Evolutionary conservation across 495 filamentous ascomycete species (phyloP), one percentile per base, ranked within the genome.

Genomic region (Chaetomium tenue): DNA sequence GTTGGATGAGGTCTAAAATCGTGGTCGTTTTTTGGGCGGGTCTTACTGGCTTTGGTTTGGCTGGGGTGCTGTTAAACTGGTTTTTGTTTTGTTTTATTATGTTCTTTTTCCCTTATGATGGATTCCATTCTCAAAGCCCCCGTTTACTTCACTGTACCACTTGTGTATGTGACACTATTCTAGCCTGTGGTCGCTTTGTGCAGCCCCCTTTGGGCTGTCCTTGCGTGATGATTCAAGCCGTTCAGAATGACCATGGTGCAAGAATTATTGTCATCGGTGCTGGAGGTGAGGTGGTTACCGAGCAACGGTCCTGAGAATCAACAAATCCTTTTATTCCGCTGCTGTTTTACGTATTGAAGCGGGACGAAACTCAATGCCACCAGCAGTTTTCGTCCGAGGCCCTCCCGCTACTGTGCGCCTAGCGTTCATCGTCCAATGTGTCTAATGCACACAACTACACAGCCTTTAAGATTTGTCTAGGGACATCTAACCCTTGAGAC

Each of bases 1-100:
- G 68, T 75, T 71, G 74, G 72, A 71, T 53, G 55, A 44, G 62
- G 18, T 51, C 67, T 65, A 68, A 70, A 76, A 71, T 64, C 58
- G 68, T 65, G 65, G 64, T 56, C 56, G 58, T 64, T 56, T 37
- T 39, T 68, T 61, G 59, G 59, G 59, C 33, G 59, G 59, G 47
- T 61, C 47, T 61, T 47, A 53, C 48, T 61, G 47, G 47, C 8
- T 53, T 61, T 61, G 59, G 47, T 57, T 71, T 72, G 70, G 67
- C 48, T 71, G 69, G 69, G 56, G 67, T 66, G 72, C 72, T 69
- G 59, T 63, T 75, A 70, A 69, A 71, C 66, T 71, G 44, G 58
- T 69, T 68, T 61, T 71, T 40, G 58, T 69, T 68, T 61, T 60
- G 37, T 55, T 57, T 58, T 58, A 20, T 50, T 50, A 18, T n/a